phyloP scores from a whole-genome alignment of 2,329 filamentous ascomycete species.

The Myriosclerotinia curreyana region DNA sequence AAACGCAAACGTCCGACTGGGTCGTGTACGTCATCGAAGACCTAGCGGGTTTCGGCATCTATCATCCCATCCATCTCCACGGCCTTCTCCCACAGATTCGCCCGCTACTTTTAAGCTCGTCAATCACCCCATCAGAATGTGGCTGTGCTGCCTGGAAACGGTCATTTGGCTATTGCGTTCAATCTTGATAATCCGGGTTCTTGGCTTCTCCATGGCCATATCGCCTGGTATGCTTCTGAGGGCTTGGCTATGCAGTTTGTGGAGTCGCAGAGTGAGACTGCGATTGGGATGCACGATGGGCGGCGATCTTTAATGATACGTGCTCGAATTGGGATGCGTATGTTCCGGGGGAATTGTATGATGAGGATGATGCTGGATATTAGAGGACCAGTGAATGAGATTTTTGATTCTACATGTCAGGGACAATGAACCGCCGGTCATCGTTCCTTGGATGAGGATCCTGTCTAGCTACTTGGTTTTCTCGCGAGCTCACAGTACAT shows the following conservation, averaged over 20 bases:
- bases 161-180: constrained; percentile 38
- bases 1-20: constrained; percentile 25
- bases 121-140: constrained; percentile 53
- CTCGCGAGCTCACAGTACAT: background rate
- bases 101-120: constrained; percentile 31
- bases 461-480: background rate
- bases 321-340: constrained; percentile 33
- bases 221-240: constrained; percentile 52
- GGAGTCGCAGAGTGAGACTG: constrained; percentile 37
- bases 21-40: constrained; percentile 36
- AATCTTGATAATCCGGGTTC: constrained; percentile 39
- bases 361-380: constrained; percentile 37
- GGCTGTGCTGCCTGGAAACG: constrained; percentile 44
- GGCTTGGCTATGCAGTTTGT: constrained; percentile 54
- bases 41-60: constrained; percentile 28
- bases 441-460: no score
- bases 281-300: constrained; percentile 26
- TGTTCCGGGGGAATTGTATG: constrained; percentile 22
- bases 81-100: constrained; percentile 42
- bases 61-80: constrained; percentile 47
- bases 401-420: background rate
- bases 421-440: background rate
- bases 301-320: constrained; percentile 26
- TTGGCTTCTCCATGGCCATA: constrained; percentile 41
- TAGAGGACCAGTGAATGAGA: constrained; percentile 15